A percentile compares a stretch with the other conserved stretches of the same genome.
Evolutionary conservation across 2,329 filamentous ascomycete species (phyloP).

Genomic region (Scleromitrula shiraiana): DNA sequence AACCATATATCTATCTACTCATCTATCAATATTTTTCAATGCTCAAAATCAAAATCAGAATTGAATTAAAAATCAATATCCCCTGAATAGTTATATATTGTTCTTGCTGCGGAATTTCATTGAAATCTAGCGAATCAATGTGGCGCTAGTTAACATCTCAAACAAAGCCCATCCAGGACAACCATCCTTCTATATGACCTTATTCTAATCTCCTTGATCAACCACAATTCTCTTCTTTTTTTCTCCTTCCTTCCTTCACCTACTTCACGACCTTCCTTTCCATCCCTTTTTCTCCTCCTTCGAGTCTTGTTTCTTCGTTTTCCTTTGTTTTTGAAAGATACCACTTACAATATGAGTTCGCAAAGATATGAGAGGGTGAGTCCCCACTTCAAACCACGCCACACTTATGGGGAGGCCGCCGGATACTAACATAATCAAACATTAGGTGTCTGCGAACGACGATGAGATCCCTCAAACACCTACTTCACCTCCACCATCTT

Average conservation of each 20-base stretch:
- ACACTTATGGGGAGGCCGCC: slow-evolving; percentile 15
- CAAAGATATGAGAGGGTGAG: slow-evolving; percentile 49
- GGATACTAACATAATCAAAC: slow-evolving; percentile 14
- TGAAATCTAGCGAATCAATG: slow-evolving; percentile 7
- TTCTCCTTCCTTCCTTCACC: slow-evolving; percentile 8
- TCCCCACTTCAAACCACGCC: slow-evolving; percentile 17
- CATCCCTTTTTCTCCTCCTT: slow-evolving; percentile 8
- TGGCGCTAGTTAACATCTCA: slow-evolving; percentile 4
- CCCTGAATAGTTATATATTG: not conserved
- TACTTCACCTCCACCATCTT: slow-evolving; percentile 67
- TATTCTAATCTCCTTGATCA: not conserved
- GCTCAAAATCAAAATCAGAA: no score
- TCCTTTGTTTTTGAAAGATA: slow-evolving; percentile 18
- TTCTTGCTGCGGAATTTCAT: not conserved
- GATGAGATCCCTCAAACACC: slow-evolving; percentile 37
- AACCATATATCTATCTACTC: no score
- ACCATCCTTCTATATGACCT: slow-evolving; percentile 7
- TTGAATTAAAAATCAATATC: not conserved
- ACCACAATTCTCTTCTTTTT: not conserved
- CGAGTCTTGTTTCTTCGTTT: slow-evolving; percentile 16
- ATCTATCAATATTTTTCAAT: no score
- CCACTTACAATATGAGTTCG: slow-evolving; percentile 25
- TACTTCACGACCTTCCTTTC: slow-evolving; percentile 12
- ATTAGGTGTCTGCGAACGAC: slow-evolving; percentile 51
- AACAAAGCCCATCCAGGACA: slow-evolving; percentile 4